These are phyloP conservation scores for Microthlaspi erraticum DNA, from an alignment of 345 rosid species.

Conservation along the genomic window DNA sequence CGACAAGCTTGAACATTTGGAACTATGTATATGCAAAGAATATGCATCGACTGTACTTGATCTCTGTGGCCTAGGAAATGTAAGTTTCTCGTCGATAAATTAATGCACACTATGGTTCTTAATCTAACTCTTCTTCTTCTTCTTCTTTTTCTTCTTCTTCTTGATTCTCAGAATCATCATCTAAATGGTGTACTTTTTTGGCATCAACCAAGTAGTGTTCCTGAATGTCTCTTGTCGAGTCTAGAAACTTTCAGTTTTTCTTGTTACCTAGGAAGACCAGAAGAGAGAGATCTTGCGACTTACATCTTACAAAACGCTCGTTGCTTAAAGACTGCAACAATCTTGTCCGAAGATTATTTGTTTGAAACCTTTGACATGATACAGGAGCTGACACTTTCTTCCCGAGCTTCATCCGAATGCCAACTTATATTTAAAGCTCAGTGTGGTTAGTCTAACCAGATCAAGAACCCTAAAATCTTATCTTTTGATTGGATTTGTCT, in stretches of 20 bases:
- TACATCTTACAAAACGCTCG: neutral
- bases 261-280: neutral
- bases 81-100: neutral
- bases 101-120: neutral
- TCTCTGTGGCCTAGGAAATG: neutral
- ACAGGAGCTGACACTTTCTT: neutral
- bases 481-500: too few species aligned
- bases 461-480: too few species aligned
- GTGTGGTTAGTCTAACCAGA: too few species aligned
- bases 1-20: neutral
- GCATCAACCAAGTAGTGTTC: slow-evolving; percentile 1
- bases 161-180: neutral
- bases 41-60: neutral
- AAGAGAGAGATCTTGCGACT: neutral
- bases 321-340: neutral
- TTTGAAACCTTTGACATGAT: neutral
- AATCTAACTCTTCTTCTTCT: neutral
- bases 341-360: neutral
- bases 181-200: neutral
- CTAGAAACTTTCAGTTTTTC: neutral
- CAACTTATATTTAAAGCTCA: neutral
- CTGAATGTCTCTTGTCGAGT: slow-evolving; percentile 19
- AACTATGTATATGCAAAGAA: neutral
- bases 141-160: neutral
- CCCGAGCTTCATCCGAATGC: neutral